A percentile compares a stretch with the other conserved stretches of the same genome.
phyloP scores from a whole-genome alignment of 2,329 filamentous ascomycete genomes.

The Hypoxylon sp. region DNA sequence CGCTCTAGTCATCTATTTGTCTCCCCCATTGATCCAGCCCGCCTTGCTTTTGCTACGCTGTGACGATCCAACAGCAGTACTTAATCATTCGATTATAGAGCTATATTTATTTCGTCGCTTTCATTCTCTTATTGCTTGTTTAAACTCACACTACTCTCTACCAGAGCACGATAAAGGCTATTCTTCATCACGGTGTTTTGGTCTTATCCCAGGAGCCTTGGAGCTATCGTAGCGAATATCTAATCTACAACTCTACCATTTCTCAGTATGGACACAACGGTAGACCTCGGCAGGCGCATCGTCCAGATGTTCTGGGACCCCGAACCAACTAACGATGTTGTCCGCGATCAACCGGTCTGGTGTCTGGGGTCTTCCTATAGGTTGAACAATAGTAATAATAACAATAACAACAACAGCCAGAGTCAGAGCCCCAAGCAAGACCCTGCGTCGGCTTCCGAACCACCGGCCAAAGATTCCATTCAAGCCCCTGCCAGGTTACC shows the following conservation, averaged over 20 bases:
- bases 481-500: slow-evolving; percentile 51
- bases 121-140: slow-evolving; percentile 18
- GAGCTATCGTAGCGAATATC: slow-evolving; percentile 1
- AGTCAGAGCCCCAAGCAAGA: slow-evolving; percentile 39
- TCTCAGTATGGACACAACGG: slow-evolving; percentile 58
- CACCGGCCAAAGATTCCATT: slow-evolving; percentile 35
- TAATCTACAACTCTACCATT: neutral
- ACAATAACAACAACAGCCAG: slow-evolving; percentile 43
- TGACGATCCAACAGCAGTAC: neutral
- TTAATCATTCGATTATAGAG: slow-evolving; percentile 12
- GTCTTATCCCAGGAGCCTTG: slow-evolving; percentile 8
- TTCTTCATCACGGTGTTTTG: slow-evolving; percentile 9
- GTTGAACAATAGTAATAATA: slow-evolving; percentile 49
- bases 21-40: slow-evolving; percentile 5
- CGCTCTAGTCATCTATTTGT: slow-evolving; percentile 7
- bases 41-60: slow-evolving; percentile 3
- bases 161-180: slow-evolving; percentile 7
- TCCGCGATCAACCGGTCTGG: slow-evolving; percentile 80
- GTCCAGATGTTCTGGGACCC: slow-evolving; percentile 95
- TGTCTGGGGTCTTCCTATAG: slow-evolving; percentile 74
- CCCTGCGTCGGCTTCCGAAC: slow-evolving; percentile 29
- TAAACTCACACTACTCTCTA: slow-evolving; percentile 12
- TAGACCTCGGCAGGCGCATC: slow-evolving; percentile 83
- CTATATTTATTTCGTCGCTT: slow-evolving; percentile 5
- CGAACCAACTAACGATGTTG: slow-evolving; percentile 82